A percentile compares a stretch with the other conserved stretches of the same genome.
These are phyloP conservation scores for Penicillium sp. DNA, from an alignment of 2,329 filamentous ascomycete species.

Conservation along the genomic window DNA sequence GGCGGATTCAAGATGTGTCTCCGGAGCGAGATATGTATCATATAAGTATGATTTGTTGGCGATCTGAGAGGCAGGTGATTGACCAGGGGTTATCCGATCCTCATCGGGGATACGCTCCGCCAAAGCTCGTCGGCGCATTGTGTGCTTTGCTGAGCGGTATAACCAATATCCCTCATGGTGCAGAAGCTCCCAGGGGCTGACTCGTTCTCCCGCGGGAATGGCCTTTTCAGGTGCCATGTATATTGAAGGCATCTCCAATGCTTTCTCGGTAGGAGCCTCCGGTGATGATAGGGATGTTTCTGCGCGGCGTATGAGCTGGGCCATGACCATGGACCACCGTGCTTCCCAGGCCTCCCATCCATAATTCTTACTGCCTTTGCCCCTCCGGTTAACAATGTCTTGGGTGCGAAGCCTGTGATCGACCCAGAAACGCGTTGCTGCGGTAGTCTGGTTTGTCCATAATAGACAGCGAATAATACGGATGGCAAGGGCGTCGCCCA, in stretches of 20 bases:
- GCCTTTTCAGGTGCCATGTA: constrained; percentile 55
- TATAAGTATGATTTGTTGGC: constrained; percentile 56
- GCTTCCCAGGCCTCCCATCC: constrained; percentile 94
- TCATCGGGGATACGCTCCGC: constrained; percentile 60
- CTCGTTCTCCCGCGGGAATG: constrained; percentile 48
- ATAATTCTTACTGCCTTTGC: constrained; percentile 84
- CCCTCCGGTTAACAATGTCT: constrained; percentile 77
- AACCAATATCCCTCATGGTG: constrained; percentile 66
- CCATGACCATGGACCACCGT: constrained; percentile 65
- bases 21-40: constrained; percentile 61
- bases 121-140: constrained; percentile 50
- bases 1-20: constrained; percentile 58
- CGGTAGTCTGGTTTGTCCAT: constrained; percentile 75
- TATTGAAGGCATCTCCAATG: constrained; percentile 32
- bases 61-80: constrained; percentile 57
- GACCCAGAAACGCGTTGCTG: constrained; percentile 78
- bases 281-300: constrained; percentile 49
- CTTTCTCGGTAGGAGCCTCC: constrained; percentile 25
- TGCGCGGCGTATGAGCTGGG: constrained; percentile 57
- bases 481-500: constrained; percentile 79
- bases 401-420: constrained; percentile 71
- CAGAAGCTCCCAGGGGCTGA: constrained; percentile 59
- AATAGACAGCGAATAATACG: constrained; percentile 80
- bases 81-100: constrained; percentile 56
- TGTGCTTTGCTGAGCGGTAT: constrained; percentile 54